Percentiles rank a stretch among this genome's conserved stretches.
Conservation (phyloP, 495 filamentous ascomycete genomes). For the Podospora didyma region DNA sequence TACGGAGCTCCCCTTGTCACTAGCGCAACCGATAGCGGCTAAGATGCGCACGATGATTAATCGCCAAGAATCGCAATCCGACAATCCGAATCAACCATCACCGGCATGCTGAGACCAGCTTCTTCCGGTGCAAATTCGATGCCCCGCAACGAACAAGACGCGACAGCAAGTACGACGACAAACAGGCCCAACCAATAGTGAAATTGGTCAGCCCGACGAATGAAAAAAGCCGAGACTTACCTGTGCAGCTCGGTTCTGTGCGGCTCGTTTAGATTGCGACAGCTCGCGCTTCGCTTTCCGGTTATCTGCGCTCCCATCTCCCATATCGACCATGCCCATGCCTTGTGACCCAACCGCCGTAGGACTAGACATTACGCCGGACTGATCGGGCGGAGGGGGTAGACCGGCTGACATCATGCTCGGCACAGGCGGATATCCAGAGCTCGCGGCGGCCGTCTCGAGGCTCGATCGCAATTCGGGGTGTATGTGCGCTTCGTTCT, state of each 20-base stretch:
- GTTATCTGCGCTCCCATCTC: conserved; percentile 34
- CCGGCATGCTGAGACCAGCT: too few species aligned
- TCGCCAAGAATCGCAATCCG: background rate
- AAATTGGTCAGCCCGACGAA: too few species aligned
- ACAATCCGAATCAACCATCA: too few species aligned
- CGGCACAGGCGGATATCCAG: conserved; percentile 19
- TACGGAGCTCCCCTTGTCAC: background rate
- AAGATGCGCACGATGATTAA: conserved; percentile 8
- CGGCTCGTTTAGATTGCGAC: conserved; percentile 90
- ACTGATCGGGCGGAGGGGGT: conserved; percentile 19
- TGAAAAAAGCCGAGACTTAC: conserved; percentile 42
- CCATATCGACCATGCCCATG: conserved; percentile 9
- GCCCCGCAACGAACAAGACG: background rate
- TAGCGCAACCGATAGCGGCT: conserved; percentile 1
- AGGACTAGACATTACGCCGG: conserved; percentile 21
- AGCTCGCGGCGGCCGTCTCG: conserved; percentile 16
- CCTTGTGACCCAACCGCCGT: conserved; percentile 7
- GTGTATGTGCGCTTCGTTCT: conserved; percentile 27
- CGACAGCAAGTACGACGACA: background rate
- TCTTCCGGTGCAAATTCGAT: background rate
- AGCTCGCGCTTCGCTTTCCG: conserved; percentile 73
- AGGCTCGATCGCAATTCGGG: conserved; percentile 28
- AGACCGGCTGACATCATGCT: conserved; percentile 32
- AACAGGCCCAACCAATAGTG: too few species aligned
- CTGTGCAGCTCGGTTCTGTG: conserved; percentile 96